Evolutionary conservation across 345 rosid genomes (phyloP), one percentile per base, ranked within the genome.

Genomic region (Syzygium aromaticum): DNA sequence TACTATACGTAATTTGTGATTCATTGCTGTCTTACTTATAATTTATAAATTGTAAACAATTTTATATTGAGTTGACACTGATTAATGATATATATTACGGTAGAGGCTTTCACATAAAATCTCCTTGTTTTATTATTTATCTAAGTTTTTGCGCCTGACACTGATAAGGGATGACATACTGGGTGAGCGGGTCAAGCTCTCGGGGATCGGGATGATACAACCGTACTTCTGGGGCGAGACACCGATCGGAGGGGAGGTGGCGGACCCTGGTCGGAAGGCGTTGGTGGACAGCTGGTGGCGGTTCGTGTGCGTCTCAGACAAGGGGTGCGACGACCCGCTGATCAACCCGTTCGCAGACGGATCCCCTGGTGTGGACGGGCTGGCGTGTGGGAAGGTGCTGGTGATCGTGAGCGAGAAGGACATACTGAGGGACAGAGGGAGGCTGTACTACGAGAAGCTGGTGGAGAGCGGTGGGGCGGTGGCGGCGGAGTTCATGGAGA

Each of bases 261-360:
- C 33, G 1, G 93, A 96, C 83, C 54, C 3, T 30, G 83, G 84
- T 0, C 92, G 94, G 88, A 95, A 92, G 89, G 77, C 91, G 82
- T 88, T 94, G 94, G 99, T 96, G 25, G 98, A 96, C 33, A 86
- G 88, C n/a, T 96, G 98, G 98, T 96, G 99, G 98, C 25, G 38
- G 40, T 94, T 94, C 19, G 94, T 95, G 52, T 94, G 97, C 38
- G 92, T 95, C 5, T 93, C 96, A 0, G 92, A 90, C 7, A 92
- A 91, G 89, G 98, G 97, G 38, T 90, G 92, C 43, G 99, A 96
- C 85, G 98, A 95, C 85, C 97, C 95, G n/a, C 89, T 91, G 54
- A 95, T 95, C 51, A 96, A 97, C 89, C 98, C 98, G 63, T 94
- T 96, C 85, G 84, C 84, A 0, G 94, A 92, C 8, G 97, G 92